These are phyloP conservation scores for Raffaelea arxii DNA, from an alignment of 2,329 filamentous ascomycete species.

Conservation along the genomic window DNA sequence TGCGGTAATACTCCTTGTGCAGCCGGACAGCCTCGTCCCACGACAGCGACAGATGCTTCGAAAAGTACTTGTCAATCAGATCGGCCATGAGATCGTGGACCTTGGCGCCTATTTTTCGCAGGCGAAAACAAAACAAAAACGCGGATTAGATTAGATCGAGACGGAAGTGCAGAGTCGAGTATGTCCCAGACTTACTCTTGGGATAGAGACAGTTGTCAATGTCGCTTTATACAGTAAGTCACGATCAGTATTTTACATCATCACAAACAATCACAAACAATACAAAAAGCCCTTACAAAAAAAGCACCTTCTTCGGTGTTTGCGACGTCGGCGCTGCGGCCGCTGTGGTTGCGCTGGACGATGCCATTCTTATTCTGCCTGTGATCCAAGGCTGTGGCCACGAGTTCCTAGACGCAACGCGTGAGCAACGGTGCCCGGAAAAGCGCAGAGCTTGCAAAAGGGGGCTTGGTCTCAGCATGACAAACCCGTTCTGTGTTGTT, in stretches of 20 bases:
- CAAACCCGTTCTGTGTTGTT: slow-evolving; percentile 11
- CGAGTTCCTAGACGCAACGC: background rate
- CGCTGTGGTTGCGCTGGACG: background rate
- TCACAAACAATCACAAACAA: background rate
- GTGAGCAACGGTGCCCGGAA: slow-evolving; percentile 5
- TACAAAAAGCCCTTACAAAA: slow-evolving; percentile 27
- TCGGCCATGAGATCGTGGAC: slow-evolving; percentile 84
- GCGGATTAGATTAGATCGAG: background rate
- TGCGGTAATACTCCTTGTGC: slow-evolving; percentile 87
- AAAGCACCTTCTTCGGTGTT: slow-evolving; percentile 25
- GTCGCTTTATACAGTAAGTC: too few relatives aligned
- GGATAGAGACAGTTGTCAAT: slow-evolving; percentile 98
- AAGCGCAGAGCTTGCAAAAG: background rate
- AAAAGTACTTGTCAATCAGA: slow-evolving; percentile 60
- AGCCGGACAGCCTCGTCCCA: slow-evolving; percentile 73
- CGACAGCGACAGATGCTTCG: slow-evolving; percentile 61
- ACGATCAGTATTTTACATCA: background rate
- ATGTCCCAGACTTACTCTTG: slow-evolving; percentile 49
- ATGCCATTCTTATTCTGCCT: background rate
- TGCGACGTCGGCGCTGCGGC: too few relatives aligned
- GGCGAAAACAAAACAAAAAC: background rate
- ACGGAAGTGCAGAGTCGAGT: background rate
- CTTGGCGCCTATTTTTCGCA: slow-evolving; percentile 48
- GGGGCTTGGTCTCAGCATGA: slow-evolving; percentile 9
- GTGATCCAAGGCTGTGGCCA: slow-evolving; percentile 2